Percentiles rank a stretch among this genome's conserved stretches.
These are phyloP conservation scores for Rhodotorula toruloides DNA, from an alignment of 768 basidiomycete genomes.

Conservation along the genomic window DNA sequence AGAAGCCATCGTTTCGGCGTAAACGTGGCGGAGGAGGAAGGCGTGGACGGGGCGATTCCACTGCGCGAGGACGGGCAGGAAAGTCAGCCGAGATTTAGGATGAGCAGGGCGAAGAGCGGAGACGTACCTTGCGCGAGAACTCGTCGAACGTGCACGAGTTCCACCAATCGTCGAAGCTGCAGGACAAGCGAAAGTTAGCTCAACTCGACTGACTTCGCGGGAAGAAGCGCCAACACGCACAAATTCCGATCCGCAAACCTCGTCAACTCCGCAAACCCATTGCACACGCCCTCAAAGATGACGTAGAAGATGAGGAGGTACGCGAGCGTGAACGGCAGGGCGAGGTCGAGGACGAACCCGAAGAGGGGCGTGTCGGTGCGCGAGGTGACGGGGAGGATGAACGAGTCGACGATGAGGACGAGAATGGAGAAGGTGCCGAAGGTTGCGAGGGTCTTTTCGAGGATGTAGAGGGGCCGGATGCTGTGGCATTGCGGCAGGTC, in stretches of 20 bases:
- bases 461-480: slow-evolving; percentile 65
- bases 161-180: slow-evolving; percentile 61
- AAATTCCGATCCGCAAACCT: too few species aligned
- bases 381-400: slow-evolving; percentile 75
- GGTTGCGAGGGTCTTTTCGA: slow-evolving; percentile 71
- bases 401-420: slow-evolving; percentile 77
- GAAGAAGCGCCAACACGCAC: slow-evolving; percentile 52
- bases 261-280: slow-evolving; percentile 82
- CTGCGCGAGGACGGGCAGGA: slow-evolving; percentile 58
- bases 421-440: slow-evolving; percentile 95
- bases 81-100: too few species aligned
- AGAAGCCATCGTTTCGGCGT: slow-evolving; percentile 74
- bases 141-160: slow-evolving; percentile 96
- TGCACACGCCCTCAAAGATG: slow-evolving; percentile 60
- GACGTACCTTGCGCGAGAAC: too few species aligned
- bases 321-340: slow-evolving; percentile 67
- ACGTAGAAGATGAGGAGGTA: slow-evolving; percentile 10
- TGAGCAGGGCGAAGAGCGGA: too few species aligned
- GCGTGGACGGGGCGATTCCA: slow-evolving; percentile 82
- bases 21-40: slow-evolving; percentile 80
- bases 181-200: too few species aligned
- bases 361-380: slow-evolving; percentile 58
- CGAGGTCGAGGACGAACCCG: slow-evolving; percentile 72
- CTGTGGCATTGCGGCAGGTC: too few species aligned
- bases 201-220: background rate